Conservation (phyloP, 176 grass and related monocot genomes). For the maize (Zea mays) region Zm-B73-REFERENCE-NAM-5.0 NC_050105.1:141334001-141334500, state of each 20-base stretch:
- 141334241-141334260: neutral
- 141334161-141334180: neutral
- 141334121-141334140: too few relatives aligned
- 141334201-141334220: neutral
- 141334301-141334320: conserved; percentile 48
- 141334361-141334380: conserved; percentile 53
- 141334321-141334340: conserved; percentile 89
- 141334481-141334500: neutral
- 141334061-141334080: too few relatives aligned
- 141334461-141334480: neutral
- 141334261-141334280: neutral
- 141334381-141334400: neutral
- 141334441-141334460: neutral
- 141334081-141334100: too few relatives aligned
- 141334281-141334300: neutral
- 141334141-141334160: neutral
- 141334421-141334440: conserved; percentile 7
- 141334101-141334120: too few relatives aligned
- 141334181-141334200: neutral
- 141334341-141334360: conserved; percentile 66
- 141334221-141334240: neutral
- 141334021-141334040: neutral
- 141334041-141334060: neutral
- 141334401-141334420: neutral
- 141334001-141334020: neutral